Base-by-base conservation (phyloP, 148 eudicot species). In the Vaccinium corymbosum region DNA sequence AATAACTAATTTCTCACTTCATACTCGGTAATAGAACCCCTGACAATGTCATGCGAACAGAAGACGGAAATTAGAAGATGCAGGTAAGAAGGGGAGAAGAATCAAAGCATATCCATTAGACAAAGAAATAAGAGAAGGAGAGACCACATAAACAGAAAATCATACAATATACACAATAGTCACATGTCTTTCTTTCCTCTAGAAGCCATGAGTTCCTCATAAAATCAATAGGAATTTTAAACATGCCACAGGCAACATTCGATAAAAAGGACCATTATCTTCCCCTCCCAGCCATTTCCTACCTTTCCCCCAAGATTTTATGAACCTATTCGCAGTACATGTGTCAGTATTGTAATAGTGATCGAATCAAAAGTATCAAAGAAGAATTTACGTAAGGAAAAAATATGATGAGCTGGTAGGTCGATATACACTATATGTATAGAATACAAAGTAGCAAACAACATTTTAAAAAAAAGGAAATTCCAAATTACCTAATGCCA, bases 401-500 rank as follows among this genome's bases (percentile, higher is more conserved):
- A n/a, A 51, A 32, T 13, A 25, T 8, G 74, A 48, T 16, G 50
- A 46, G 74, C 38, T 8, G 22, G 74, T 20, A 62, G 71, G 71
- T 64, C 15, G 68, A 64, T 64, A 25, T 4, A 81, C 22, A 51
- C 19, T 22, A 14, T 29, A 17, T 72, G 9, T 81, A 3, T 25
- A 82, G 51, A 72, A 55, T 27, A 35, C 50, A 32, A 81, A 48
- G 22, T 38, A 81, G 55, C 49, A 3, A 10, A 68, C 6, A 64
- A 64, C 20, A 22, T 61, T 61, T n/a, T 2, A 2, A 64, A 19
- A 50, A 68, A 49, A 79, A 4, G 8, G 80, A 51, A 9, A 25
- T 46, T 19, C n/a, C 55, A 50, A 51, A 66, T 85, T 87, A 97
- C 99, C 99, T 95, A 66, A 97, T 97, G 81, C 99, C 99, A 92